Conservation (phyloP, 148 eudicot species). For the Cornus suecica region DNA sequence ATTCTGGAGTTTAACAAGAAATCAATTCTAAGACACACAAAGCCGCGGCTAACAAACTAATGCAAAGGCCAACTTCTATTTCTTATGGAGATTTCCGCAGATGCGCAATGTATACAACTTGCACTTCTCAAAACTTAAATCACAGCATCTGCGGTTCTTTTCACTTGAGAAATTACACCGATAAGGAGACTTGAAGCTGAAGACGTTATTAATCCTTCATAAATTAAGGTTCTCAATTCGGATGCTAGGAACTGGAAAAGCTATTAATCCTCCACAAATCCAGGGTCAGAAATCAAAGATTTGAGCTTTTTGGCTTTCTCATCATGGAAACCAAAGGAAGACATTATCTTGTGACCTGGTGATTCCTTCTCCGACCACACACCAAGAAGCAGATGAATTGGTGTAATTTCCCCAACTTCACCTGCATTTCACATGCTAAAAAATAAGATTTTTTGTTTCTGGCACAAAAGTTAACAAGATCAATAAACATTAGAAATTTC, state of each 20-base stretch:
- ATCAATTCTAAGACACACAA: background rate
- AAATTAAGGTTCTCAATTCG: background rate
- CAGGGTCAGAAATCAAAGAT: conserved; percentile 53
- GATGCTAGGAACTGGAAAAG: background rate
- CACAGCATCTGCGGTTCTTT: background rate
- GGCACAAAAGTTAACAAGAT: background rate
- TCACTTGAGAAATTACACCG: conserved; percentile 15
- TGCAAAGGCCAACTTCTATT: background rate
- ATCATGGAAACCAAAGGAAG: conserved; percentile 60
- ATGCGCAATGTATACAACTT: background rate
- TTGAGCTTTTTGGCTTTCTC: conserved; percentile 55
- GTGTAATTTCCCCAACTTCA: conserved; percentile 52
- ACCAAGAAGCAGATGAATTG: conserved; percentile 66
- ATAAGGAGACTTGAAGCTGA: background rate
- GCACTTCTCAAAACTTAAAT: background rate
- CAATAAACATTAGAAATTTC: no score
- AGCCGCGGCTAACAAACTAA: background rate
- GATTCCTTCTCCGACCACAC: conserved; percentile 67
- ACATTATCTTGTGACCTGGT: conserved; percentile 67
- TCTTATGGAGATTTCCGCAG: background rate
- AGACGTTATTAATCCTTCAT: no score
- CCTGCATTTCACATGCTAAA: conserved; percentile 34
- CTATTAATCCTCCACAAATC: conserved; percentile 35
- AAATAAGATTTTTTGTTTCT: background rate
- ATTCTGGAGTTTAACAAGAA: background rate